A percentile compares a stretch with the other conserved stretches of the same genome.
phyloP scores from a whole-genome alignment of 164 flowering plant genomes.

The Chimonanthus praecox region DNA sequence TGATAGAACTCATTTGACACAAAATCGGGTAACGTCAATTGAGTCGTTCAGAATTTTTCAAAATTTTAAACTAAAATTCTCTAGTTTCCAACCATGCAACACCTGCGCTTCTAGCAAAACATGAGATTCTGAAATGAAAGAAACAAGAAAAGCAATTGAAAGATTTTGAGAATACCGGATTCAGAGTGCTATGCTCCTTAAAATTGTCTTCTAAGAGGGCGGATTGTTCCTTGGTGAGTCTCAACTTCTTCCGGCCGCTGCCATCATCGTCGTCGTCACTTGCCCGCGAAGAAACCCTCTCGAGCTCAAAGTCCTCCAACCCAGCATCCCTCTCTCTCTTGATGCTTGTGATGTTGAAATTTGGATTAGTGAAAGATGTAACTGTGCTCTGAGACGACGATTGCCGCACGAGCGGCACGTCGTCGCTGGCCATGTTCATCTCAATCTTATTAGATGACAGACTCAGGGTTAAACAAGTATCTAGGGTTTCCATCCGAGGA shows the following conservation, averaged over 20 bases:
- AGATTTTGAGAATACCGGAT: constrained; percentile 45
- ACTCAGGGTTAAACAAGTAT: constrained; percentile 53
- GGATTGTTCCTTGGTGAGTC: constrained; percentile 83
- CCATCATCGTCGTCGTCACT: constrained; percentile 83
- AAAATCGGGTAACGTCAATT: too few species aligned
- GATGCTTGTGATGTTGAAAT: constrained; percentile 19
- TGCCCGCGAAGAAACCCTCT: constrained; percentile 28
- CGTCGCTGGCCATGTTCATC: constrained; percentile 8
- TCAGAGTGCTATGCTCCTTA: constrained; percentile 78
- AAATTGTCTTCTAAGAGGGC: constrained; percentile 82
- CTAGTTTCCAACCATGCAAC: too few species aligned
- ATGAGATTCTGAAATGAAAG: too few species aligned
- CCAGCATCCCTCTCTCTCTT: constrained; percentile 61
- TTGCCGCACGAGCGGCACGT: constrained; percentile 19
- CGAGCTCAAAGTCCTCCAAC: constrained; percentile 41
- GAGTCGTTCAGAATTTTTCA: too few species aligned
- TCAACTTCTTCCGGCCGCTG: constrained; percentile 66
- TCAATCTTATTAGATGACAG: constrained; percentile 20
- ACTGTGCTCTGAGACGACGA: constrained; percentile 36
- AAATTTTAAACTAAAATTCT: too few species aligned
- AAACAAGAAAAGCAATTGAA: too few species aligned
- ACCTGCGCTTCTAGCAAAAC: too few species aligned
- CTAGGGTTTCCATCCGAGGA: constrained; percentile 11
- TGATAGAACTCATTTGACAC: too few species aligned
- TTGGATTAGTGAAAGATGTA: constrained; percentile 56